Percentiles rank a stretch among this genome's conserved stretches.
These are phyloP conservation scores for Chrysanthemum lavandulifolium DNA, from an alignment of 129 eudicot species.

Conservation along the genomic window DNA sequence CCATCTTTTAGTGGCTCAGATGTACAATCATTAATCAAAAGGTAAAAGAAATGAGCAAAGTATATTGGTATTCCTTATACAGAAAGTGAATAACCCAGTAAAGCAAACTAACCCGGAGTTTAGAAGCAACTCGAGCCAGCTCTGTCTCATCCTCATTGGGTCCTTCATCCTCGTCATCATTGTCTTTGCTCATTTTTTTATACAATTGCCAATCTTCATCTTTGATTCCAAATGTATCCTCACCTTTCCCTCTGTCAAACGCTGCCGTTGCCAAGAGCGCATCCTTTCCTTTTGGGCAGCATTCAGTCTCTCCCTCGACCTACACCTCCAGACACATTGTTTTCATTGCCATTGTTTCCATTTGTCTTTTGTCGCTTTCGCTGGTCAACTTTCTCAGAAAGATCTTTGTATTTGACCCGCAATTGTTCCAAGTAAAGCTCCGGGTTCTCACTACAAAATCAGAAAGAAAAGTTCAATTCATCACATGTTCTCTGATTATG, in stretches of 20 bases:
- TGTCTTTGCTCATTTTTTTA: slow-evolving; percentile 93
- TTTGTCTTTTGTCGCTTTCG: slow-evolving; percentile 76
- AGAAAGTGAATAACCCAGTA: too few relatives aligned
- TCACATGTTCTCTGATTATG: too few relatives aligned
- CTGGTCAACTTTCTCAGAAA: slow-evolving; percentile 85
- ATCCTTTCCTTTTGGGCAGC: slow-evolving; percentile 95
- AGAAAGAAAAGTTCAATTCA: neutral
- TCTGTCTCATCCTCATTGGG: slow-evolving; percentile 87
- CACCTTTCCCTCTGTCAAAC: slow-evolving; percentile 96
- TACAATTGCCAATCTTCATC: slow-evolving; percentile 99
- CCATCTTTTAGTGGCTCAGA: too few relatives aligned
- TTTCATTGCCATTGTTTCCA: slow-evolving; percentile 67
- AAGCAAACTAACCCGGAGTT: slow-evolving; percentile 66
- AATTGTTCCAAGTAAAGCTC: slow-evolving; percentile 82
- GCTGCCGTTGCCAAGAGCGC: slow-evolving; percentile 98
- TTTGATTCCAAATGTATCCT: slow-evolving; percentile 88
- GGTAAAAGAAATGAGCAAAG: too few relatives aligned
- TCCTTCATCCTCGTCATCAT: slow-evolving; percentile 90
- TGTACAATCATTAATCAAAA: too few relatives aligned
- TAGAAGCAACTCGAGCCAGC: slow-evolving; percentile 71
- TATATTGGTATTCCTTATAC: too few relatives aligned
- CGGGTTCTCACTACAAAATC: slow-evolving; percentile 70
- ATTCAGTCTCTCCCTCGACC: slow-evolving; percentile 95
- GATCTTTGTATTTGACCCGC: slow-evolving; percentile 70
- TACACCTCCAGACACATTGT: slow-evolving; percentile 75